Percentiles rank a stretch among this genome's conserved stretches.
Evolutionary conservation across 257 asterid species (phyloP).

Genomic region (Fraxinus quadrangulata): DNA sequence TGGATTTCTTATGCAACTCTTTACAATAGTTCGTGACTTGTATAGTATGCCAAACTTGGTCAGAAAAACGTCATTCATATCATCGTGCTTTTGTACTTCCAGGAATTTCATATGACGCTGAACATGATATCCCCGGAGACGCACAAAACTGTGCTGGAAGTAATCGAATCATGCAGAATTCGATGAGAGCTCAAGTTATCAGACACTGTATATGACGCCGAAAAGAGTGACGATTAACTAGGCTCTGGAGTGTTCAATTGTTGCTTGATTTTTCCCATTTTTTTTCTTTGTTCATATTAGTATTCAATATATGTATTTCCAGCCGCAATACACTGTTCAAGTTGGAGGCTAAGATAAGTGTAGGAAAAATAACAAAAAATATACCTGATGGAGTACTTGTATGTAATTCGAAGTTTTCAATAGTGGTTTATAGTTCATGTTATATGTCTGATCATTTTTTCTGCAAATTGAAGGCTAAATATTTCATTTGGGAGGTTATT

Average conservation of each 20-base stretch:
- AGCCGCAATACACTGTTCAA: constrained; percentile 2
- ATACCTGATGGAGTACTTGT: neutral
- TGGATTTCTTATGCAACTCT: constrained; percentile 26
- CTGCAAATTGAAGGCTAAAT: neutral
- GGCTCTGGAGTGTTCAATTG: neutral
- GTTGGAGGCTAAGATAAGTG: constrained; percentile 35
- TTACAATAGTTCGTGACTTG: no score
- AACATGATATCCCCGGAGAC: constrained; percentile 82
- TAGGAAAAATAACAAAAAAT: constrained; percentile 9
- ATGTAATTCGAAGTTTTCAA: constrained; percentile 11
- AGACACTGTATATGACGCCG: neutral
- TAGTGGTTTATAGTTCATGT: neutral
- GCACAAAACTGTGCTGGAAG: constrained; percentile 67
- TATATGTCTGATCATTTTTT: neutral
- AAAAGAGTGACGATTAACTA: constrained; percentile 1
- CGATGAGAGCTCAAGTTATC: constrained; percentile 41
- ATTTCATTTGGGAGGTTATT: neutral
- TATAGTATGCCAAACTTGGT: no score
- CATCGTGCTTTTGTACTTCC: constrained; percentile 7
- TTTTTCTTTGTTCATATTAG: constrained; percentile 21
- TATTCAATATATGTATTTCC: constrained; percentile 18
- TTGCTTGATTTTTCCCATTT: neutral
- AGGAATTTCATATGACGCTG: constrained; percentile 76
- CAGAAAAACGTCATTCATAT: neutral
- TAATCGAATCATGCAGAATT: constrained; percentile 73